These are phyloP conservation scores for Mastigamoeba balamuthi DNA, from an alignment of 78 protist species.

Conservation along the genomic window DNA sequence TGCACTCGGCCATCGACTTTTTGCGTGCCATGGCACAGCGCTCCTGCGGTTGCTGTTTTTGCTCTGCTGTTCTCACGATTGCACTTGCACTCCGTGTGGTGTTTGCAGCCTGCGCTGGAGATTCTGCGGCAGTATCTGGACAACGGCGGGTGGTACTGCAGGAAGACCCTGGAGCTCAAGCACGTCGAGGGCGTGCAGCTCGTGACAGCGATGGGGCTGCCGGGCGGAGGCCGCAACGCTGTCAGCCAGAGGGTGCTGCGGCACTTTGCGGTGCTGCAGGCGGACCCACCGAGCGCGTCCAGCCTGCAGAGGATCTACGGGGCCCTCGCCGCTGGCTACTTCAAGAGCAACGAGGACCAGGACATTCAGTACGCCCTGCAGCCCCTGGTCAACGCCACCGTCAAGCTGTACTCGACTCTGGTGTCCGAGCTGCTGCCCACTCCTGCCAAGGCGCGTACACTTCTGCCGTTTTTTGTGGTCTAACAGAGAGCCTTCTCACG, in stretches of 20 bases:
- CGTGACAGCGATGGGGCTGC: slow-evolving; percentile 76
- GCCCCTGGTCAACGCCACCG: slow-evolving; percentile 24
- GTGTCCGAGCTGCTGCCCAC: slow-evolving; percentile 63
- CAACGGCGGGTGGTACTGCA: slow-evolving; percentile 57
- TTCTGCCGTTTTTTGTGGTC: too few species aligned
- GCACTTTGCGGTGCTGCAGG: slow-evolving; percentile 11
- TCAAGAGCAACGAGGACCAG: slow-evolving; percentile 55
- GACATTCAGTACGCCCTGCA: slow-evolving; percentile 52
- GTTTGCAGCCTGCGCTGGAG: slow-evolving; percentile 70
- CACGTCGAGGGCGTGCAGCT: slow-evolving; percentile 34
- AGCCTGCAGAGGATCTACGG: slow-evolving; percentile 59
- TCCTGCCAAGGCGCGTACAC: too few species aligned
- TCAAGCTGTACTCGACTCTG: slow-evolving; percentile 15
- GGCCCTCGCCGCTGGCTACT: too few species aligned
- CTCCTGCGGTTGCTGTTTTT: too few species aligned
- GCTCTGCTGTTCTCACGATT: too few species aligned
- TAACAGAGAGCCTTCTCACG: too few species aligned
- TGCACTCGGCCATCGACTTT: too few species aligned
- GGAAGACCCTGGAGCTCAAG: slow-evolving; percentile 22
- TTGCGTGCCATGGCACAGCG: too few species aligned
- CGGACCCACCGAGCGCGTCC: too few species aligned
- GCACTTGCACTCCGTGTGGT: too few species aligned
- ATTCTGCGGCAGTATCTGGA: slow-evolving; percentile 66
- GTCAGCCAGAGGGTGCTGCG: too few species aligned
- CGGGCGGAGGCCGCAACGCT: slow-evolving; percentile 89